These are phyloP conservation scores for Myxozyma neotropica DNA, from an alignment of 805 yeast genomes.

Conservation along the genomic window DNA sequence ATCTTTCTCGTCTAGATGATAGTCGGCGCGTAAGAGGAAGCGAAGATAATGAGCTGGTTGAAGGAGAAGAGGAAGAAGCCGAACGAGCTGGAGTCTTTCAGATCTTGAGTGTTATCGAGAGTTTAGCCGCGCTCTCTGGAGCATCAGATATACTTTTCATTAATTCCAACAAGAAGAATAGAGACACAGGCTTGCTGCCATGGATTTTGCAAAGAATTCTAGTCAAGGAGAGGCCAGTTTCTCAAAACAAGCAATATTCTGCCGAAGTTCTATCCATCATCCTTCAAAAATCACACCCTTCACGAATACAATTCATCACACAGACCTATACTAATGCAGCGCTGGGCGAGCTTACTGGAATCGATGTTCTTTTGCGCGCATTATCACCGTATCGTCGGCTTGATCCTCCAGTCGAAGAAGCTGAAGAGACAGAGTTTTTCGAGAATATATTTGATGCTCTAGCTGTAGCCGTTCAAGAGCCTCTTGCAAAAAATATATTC, in stretches of 20 bases:
- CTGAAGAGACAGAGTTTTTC: conserved; percentile 32
- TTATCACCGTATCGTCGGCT: conserved; percentile 25
- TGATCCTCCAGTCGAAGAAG: conserved; percentile 30
- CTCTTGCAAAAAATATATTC: conserved; percentile 26
- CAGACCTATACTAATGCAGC: conserved; percentile 4
- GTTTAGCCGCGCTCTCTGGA: conserved; percentile 17
- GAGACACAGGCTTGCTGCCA: conserved; percentile 29
- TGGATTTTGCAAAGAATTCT: conserved; percentile 32
- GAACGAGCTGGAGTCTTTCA: conserved; percentile 32
- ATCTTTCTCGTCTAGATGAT: conserved; percentile 27
- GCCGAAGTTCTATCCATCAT: conserved; percentile 36
- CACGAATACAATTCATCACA: conserved; percentile 11
- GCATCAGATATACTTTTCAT: conserved; percentile 21
- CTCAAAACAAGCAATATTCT: conserved; percentile 35
- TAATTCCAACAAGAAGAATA: neutral
- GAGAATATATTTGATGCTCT: conserved; percentile 34
- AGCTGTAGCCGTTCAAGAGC: conserved; percentile 26
- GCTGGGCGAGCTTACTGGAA: conserved; percentile 22
- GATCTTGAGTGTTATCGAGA: conserved; percentile 31
- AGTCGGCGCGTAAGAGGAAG: conserved; percentile 6
- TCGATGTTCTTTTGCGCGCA: conserved; percentile 30
- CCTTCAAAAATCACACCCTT: conserved; percentile 19
- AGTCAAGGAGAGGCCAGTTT: conserved; percentile 26
- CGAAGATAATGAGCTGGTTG: conserved; percentile 8
- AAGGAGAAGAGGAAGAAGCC: conserved; percentile 19